Evolutionary conservation across 805 yeast genomes (phyloP).

Genomic region (Pichia thaimueangensis): DNA sequence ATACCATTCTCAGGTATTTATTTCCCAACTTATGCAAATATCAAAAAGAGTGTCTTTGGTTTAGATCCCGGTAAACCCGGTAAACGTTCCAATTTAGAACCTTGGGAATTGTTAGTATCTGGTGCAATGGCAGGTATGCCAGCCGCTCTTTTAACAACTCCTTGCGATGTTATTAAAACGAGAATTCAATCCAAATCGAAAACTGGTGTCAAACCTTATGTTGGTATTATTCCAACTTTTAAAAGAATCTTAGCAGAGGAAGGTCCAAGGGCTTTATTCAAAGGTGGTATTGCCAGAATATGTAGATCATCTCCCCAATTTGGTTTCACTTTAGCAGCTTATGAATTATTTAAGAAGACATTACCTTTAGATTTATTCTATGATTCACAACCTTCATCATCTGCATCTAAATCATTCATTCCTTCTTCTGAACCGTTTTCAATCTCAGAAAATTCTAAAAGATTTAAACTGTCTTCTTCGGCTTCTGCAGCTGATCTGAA

Average conservation of each 20-base stretch:
- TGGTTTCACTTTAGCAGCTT: slow-evolving; percentile 96
- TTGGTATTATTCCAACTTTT: slow-evolving; percentile 73
- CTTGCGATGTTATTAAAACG: slow-evolving; percentile 94
- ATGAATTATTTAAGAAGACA: slow-evolving; percentile 77
- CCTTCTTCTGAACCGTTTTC: slow-evolving; percentile 6
- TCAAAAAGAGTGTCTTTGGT: slow-evolving; percentile 73
- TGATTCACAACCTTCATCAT: slow-evolving; percentile 7
- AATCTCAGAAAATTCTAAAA: slow-evolving; percentile 25
- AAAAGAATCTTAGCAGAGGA: slow-evolving; percentile 71
- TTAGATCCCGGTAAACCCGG: slow-evolving; percentile 68
- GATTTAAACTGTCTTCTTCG: slow-evolving; percentile 26
- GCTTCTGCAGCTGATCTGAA: slow-evolving; percentile 21
- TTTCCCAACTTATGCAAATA: slow-evolving; percentile 94
- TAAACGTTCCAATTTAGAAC: slow-evolving; percentile 53
- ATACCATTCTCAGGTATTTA: slow-evolving; percentile 96
- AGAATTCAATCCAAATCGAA: slow-evolving; percentile 82
- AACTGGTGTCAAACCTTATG: slow-evolving; percentile 69
- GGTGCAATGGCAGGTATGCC: slow-evolving; percentile 99
- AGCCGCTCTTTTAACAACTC: slow-evolving; percentile 93
- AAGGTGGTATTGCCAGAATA: slow-evolving; percentile 94
- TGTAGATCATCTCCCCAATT: slow-evolving; percentile 95
- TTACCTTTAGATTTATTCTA: slow-evolving; percentile 56
- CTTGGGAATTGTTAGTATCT: slow-evolving; percentile 77
- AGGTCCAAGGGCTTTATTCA: slow-evolving; percentile 80
- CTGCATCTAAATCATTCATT: slow-evolving; percentile 17